phyloP scores from a whole-genome alignment of 1,284 basidiomycete species.

The Leccinum insolens region DNA sequence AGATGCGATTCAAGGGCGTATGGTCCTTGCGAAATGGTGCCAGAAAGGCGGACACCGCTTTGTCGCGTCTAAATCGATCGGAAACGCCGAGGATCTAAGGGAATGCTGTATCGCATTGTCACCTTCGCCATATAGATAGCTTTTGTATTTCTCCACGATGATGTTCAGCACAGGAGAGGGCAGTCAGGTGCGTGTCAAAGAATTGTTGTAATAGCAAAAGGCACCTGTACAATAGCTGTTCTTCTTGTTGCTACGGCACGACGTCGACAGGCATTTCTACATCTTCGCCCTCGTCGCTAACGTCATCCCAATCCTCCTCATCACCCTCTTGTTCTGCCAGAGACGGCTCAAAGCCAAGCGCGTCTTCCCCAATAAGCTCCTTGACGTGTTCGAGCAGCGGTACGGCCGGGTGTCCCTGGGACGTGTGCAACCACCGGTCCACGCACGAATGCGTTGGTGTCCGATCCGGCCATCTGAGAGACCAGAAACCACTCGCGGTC shows the following conservation, averaged over 20 bases:
- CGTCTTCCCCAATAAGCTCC: slow-evolving; percentile 74
- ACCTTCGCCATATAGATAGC: no score
- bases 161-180: no score
- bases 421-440: slow-evolving; percentile 53
- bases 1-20: no score
- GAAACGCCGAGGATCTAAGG: no score
- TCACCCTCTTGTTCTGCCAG: slow-evolving; percentile 52
- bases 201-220: no score
- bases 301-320: slow-evolving; percentile 60
- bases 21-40: no score
- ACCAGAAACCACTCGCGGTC: slow-evolving; percentile 50
- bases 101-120: no score
- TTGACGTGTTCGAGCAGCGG: slow-evolving; percentile 69
- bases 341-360: slow-evolving; percentile 68
- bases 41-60: no score
- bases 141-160: no score
- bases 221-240: slow-evolving; percentile 3
- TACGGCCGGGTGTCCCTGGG: no score
- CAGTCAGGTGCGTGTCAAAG: no score
- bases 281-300: slow-evolving; percentile 52
- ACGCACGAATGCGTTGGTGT: neutral
- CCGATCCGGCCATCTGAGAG: neutral
- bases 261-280: slow-evolving; percentile 56
- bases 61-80: no score
- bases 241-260: slow-evolving; percentile 13